phyloP scores from a whole-genome alignment of 2,329 filamentous ascomycete genomes.

The Chrysosphaeria jannelii region DNA sequence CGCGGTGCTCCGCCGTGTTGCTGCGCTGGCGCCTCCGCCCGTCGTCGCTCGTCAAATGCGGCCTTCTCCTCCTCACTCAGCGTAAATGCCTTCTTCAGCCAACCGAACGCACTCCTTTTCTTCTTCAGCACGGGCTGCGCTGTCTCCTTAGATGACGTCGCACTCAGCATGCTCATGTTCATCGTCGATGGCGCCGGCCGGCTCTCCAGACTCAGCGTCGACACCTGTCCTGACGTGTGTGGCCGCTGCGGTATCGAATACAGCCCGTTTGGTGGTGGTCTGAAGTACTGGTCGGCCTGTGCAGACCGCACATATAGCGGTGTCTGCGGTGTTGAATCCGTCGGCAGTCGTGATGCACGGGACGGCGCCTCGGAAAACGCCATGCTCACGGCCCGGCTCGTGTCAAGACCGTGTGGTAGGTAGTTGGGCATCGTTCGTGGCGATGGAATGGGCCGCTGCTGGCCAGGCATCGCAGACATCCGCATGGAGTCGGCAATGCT shows the following conservation, averaged over 20 bases:
- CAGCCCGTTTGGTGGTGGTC: constrained; percentile 28
- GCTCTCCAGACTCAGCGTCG: constrained; percentile 10
- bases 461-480: no score
- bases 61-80: constrained; percentile 31
- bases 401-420: no score
- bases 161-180: constrained; percentile 26
- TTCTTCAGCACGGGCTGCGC: constrained; percentile 20
- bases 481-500: no score
- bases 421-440: no score
- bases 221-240: constrained; percentile 17
- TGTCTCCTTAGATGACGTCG: constrained; percentile 13
- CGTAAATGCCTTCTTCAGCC: constrained; percentile 36
- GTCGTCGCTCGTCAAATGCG: constrained; percentile 24
- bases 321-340: no score
- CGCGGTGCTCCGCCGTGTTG: constrained; percentile 18
- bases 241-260: constrained; percentile 30
- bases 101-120: constrained; percentile 36
- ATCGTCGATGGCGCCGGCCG: constrained; percentile 21
- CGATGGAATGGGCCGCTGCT: no score
- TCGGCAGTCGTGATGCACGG: no score
- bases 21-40: no score
- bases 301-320: constrained; percentile 21
- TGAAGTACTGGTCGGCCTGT: constrained; percentile 24
- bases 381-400: no score
- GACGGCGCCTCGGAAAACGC: no score